A percentile compares a stretch with the other conserved stretches of the same genome.
Conservation (phyloP, 2,329 filamentous ascomycete species). For the Ceratocystis variospora region DNA sequence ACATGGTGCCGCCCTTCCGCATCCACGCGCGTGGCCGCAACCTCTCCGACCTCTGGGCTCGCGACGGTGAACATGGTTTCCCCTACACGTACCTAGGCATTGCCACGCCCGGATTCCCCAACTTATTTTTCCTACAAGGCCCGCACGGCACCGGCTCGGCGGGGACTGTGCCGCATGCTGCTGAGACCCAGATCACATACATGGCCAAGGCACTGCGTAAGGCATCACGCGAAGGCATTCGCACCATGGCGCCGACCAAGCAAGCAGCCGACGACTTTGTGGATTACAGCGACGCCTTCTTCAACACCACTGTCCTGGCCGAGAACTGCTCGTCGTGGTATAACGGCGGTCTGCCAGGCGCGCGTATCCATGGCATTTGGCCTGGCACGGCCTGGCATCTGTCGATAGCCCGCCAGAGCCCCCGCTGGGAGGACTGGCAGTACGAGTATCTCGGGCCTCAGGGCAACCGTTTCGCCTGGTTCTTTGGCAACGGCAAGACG, state of each 20-base stretch:
- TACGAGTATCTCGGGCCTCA: slow-evolving; percentile 33
- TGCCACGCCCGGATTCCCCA: slow-evolving; percentile 51
- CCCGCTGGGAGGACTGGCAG: slow-evolving; percentile 43
- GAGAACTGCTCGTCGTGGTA: slow-evolving; percentile 60
- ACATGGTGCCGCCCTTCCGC: slow-evolving; percentile 45
- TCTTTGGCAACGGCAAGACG: slow-evolving; percentile 56
- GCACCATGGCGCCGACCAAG: slow-evolving; percentile 42
- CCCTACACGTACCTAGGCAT: slow-evolving; percentile 55
- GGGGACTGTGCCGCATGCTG: slow-evolving; percentile 52
- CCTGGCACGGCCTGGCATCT: slow-evolving; percentile 52
- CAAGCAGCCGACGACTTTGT: slow-evolving; percentile 51
- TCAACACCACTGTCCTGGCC: slow-evolving; percentile 39
- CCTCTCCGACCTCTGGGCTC: slow-evolving; percentile 42
- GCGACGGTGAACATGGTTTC: slow-evolving; percentile 27
- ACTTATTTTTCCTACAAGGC: slow-evolving; percentile 50
- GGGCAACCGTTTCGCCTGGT: slow-evolving; percentile 43
- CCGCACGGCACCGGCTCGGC: slow-evolving; percentile 45
- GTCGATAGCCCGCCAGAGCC: slow-evolving; percentile 42
- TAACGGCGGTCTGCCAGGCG: slow-evolving; percentile 50
- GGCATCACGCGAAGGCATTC: slow-evolving; percentile 50
- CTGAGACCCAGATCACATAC: slow-evolving; percentile 53
- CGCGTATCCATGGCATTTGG: slow-evolving; percentile 53
- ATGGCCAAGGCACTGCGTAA: slow-evolving; percentile 56
- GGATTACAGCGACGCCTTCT: slow-evolving; percentile 44
- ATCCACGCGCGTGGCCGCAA: slow-evolving; percentile 38